Percentiles rank a stretch among this genome's conserved stretches.
Conservation (phyloP, 768 basidiomycete species). For the Trametes coccinea region DNA sequence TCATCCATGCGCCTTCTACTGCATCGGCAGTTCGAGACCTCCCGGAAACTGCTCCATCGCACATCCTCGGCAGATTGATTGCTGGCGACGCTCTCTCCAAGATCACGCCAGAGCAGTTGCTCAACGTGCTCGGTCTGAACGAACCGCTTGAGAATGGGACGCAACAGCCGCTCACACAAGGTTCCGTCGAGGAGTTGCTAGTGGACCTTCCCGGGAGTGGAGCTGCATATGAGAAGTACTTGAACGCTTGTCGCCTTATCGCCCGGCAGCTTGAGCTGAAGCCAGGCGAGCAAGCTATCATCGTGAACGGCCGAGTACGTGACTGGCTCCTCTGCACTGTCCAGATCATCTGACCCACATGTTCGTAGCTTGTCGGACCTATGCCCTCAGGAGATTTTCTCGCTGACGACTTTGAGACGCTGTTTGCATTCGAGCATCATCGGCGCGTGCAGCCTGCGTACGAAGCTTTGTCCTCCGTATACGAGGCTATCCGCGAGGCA, state of each 20-base stretch:
- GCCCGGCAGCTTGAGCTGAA: conserved; percentile 56
- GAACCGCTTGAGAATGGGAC: conserved; percentile 21
- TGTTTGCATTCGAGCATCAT: conserved; percentile 73
- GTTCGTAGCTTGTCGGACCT: conserved; percentile 72
- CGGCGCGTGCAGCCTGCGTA: conserved; percentile 72
- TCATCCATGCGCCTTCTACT: conserved; percentile 69
- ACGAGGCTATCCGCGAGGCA: conserved; percentile 5
- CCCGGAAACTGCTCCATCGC: conserved; percentile 37
- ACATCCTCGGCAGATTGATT: conserved; percentile 52
- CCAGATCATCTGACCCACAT: background rate
- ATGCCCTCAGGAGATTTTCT: conserved; percentile 59
- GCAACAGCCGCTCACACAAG: conserved; percentile 43
- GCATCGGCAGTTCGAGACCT: conserved; percentile 19
- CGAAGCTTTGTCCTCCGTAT: conserved; percentile 58
- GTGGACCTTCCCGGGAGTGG: conserved; percentile 38
- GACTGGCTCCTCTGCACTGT: background rate
- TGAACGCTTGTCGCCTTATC: conserved; percentile 48
- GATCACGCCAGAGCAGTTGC: conserved; percentile 39
- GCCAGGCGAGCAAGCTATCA: conserved; percentile 61
- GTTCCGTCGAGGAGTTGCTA: conserved; percentile 37
- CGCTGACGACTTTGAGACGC: conserved; percentile 67
- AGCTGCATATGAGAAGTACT: conserved; percentile 43
- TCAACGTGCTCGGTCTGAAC: conserved; percentile 40
- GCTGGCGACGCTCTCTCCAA: conserved; percentile 41
- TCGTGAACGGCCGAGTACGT: conserved; percentile 84